Evolutionary conservation across 495 filamentous ascomycete species (phyloP), one percentile per base, ranked within the genome.

Genomic region (Pyrenopolyporus hunteri): DNA sequence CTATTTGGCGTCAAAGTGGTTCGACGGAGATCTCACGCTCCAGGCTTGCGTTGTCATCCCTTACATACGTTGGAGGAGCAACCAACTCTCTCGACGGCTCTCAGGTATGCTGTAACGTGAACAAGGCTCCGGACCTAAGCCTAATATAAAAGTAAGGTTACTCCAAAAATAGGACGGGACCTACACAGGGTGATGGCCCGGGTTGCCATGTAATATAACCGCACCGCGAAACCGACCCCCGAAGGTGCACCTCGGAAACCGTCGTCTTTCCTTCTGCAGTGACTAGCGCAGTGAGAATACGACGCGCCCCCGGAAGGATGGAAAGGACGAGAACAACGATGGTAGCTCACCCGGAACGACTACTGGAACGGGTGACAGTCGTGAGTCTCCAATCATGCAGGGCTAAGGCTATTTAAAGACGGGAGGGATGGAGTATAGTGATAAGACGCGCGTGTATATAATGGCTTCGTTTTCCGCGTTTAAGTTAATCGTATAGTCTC

Each of bases 341-440:
- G 57, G 57, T n/a, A 31, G 35, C 42, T 42, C 46, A 39, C 39
- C 22, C 57, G 63, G 57, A 44, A 46, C 47, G 39, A 35, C 48
- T 56, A 8, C 56, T 59, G 13, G 17, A 59, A 65, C 49, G 57
- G 63, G 57, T 57, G 63, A 58, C 47, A 57, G 51, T 66, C 51
- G 57, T 54, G 54, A 66, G 62, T 56, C 52, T 37, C 43, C 29
- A 49, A 17, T 28, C 44, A 58, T 59, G 43, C 47, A 65, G 56
- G 45, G 8, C 51, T 28, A 25, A 37, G 36, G 52, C 46, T 61
- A 62, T 57, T 52, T 66, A 49, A 57, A 61, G 35, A 26, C 17
- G 35, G 32, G n/a, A 20, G 6, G 44, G 37, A 44, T 57, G 10
- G 40, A 39, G 36, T 20, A 57, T 58, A 16, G 23, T 31, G 37